These are phyloP conservation scores for Penicillium salamii DNA, from an alignment of 495 filamentous ascomycete species.

Conservation along the genomic window DNA sequence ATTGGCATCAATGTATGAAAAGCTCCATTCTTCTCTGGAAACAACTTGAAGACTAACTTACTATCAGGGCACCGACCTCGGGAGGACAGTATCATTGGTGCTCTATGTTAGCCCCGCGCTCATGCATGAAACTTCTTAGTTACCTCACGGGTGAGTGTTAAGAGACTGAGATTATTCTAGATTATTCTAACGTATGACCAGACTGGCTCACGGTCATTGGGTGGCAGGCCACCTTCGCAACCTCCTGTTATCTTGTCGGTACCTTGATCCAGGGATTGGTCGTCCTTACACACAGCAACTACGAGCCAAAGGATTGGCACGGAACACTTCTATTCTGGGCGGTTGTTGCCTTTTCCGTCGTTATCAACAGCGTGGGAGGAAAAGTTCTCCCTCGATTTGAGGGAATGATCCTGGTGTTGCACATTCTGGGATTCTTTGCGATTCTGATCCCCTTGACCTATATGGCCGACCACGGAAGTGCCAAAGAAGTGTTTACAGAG, in stretches of 20 bases:
- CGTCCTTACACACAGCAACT: slow-evolving; percentile 32
- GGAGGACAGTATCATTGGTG: slow-evolving; percentile 56
- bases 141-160: slow-evolving; percentile 42
- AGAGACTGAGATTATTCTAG: neutral
- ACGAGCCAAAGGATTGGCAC: slow-evolving; percentile 39
- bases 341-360: slow-evolving; percentile 30
- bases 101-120: slow-evolving; percentile 45
- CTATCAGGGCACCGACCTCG: slow-evolving; percentile 43
- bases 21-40: neutral
- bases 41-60: neutral
- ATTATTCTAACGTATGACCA: slow-evolving; percentile 4
- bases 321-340: slow-evolving; percentile 45
- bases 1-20: slow-evolving; percentile 40
- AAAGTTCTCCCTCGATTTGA: slow-evolving; percentile 45
- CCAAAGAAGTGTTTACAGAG: slow-evolving; percentile 42
- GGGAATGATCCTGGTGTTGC: slow-evolving; percentile 43
- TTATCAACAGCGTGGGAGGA: slow-evolving; percentile 40
- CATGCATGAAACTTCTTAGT: slow-evolving; percentile 38
- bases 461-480: slow-evolving; percentile 39
- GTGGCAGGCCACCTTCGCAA: slow-evolving; percentile 43
- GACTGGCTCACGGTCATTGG: slow-evolving; percentile 47
- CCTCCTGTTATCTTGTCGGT: slow-evolving; percentile 39
- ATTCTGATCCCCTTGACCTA: slow-evolving; percentile 49
- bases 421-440: slow-evolving; percentile 51
- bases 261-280: slow-evolving; percentile 43